Percentiles rank a stretch among this genome's conserved stretches.
phyloP scores from a whole-genome alignment of 2,329 filamentous ascomycete species.

The Claviceps paspali region DNA sequence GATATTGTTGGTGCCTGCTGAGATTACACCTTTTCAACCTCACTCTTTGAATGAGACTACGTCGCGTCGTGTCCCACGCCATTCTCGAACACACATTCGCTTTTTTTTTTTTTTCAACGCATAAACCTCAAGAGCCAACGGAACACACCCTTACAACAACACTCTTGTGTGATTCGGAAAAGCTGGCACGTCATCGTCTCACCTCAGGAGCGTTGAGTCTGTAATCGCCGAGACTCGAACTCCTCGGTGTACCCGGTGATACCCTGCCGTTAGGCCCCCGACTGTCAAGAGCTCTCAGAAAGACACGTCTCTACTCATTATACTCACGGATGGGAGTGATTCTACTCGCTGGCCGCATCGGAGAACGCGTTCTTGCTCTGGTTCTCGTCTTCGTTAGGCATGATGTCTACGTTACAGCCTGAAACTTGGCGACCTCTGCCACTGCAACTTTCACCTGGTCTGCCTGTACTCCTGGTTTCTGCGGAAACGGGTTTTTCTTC shows the following conservation, averaged over 20 bases:
- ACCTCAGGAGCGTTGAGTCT: slow-evolving; percentile 2
- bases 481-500: slow-evolving; percentile 35
- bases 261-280: background rate
- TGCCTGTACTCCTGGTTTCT: slow-evolving; percentile 51
- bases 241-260: background rate
- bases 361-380: background rate
- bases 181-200: slow-evolving; percentile 1
- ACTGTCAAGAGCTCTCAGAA: background rate
- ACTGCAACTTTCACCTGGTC: slow-evolving; percentile 15
- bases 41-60: background rate
- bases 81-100: background rate
- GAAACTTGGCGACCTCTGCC: slow-evolving; percentile 29
- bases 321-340: background rate
- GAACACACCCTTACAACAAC: slow-evolving; percentile 4
- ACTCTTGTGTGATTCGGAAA: slow-evolving; percentile 1
- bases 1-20: background rate
- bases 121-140: background rate
- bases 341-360: background rate
- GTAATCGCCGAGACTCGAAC: slow-evolving; percentile 9
- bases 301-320: background rate
- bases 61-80: background rate
- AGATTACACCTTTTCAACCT: background rate
- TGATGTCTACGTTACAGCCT: slow-evolving; percentile 13
- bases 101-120: background rate
- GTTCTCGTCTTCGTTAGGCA: background rate